Base-by-base conservation (phyloP, 169 alveolate species). In the Sarcocystis neurona region DNA sequence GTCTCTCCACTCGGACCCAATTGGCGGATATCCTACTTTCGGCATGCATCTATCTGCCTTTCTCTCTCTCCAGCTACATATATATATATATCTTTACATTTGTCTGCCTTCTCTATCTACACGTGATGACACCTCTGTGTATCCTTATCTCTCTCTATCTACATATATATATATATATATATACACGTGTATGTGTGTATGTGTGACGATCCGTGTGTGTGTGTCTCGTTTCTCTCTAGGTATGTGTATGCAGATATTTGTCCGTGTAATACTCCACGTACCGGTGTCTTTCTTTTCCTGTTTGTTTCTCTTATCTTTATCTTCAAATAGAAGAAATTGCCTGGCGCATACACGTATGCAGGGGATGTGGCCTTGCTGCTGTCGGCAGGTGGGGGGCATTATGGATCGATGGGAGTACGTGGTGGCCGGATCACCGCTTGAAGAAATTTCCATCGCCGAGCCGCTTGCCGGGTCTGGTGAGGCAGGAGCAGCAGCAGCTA, bases 371-470 rank as follows among this genome's bases (percentile, higher is more conserved):
- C n/a, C 23, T 12, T 5, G 46, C 82, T 6, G 1, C 23, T 70
- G 2, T 47, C 63, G 15, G 60, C 60, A 91, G 94, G 94, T 92
- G 46, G 94, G 94, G 30, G 94, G 94, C 43, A 88, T 82, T 47
- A 79, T 92, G 91, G 94, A 92, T 66, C 79, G 94, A 46, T 92
- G 93, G 95, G 96, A 94, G 89, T 94, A 92, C 44, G 96, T 94
- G 56, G 95, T 94, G 44, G 96, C 96, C 10, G 96, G 96, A n/a
- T 92, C 95, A 2, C 96, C 96, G 5, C 70, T 94, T 8, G 94
- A 92, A 50, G 94, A 94, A 70, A 93, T 94, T 39, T 90, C 95
- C 37, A 90, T 93, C 48, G 96, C 96, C 41, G 96, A 94, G 85
- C 96, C 96, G 47, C 79, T 94, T 37, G 96, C 96, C 72, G 86